phyloP scores from a whole-genome alignment of 2,329 filamentous ascomycete species.

The Fusarium phyllophilum region DNA sequence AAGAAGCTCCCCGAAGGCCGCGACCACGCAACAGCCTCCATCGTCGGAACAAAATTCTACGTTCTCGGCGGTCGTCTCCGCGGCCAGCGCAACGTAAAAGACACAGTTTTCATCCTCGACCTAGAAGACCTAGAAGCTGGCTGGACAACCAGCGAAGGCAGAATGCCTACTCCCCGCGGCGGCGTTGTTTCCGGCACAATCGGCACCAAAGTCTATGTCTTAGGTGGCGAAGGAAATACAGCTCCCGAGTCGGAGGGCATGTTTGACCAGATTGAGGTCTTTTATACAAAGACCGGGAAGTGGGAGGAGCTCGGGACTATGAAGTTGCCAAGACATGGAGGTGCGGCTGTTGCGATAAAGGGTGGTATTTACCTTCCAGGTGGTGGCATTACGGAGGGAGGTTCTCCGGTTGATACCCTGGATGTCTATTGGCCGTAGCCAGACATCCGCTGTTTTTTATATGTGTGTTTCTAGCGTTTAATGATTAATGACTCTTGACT shows the following conservation, averaged over 20 bases:
- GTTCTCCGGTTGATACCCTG: slow-evolving; percentile 22
- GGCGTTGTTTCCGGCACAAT: slow-evolving; percentile 46
- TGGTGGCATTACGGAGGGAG: slow-evolving; percentile 43
- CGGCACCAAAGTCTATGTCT: slow-evolving; percentile 45
- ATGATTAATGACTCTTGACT: not conserved
- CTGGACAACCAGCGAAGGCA: slow-evolving; percentile 42
- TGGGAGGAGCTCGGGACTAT: slow-evolving; percentile 45
- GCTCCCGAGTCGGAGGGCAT: slow-evolving; percentile 29
- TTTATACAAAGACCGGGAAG: slow-evolving; percentile 41
- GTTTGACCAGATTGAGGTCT: slow-evolving; percentile 46
- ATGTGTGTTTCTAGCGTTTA: not conserved
- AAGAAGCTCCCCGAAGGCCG: slow-evolving; percentile 46
- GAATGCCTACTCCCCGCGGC: slow-evolving; percentile 53
- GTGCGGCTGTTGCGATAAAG: slow-evolving; percentile 43
- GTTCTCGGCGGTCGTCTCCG: slow-evolving; percentile 50
- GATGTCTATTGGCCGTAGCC: slow-evolving; percentile 31
- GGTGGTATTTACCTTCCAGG: slow-evolving; percentile 49
- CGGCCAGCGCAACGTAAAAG: slow-evolving; percentile 46
- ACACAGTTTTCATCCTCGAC: slow-evolving; percentile 50
- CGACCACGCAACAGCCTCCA: slow-evolving; percentile 48
- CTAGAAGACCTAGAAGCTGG: slow-evolving; percentile 39
- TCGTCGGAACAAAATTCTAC: slow-evolving; percentile 49
- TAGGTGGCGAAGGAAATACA: slow-evolving; percentile 52
- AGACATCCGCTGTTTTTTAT: not conserved
- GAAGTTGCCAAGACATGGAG: slow-evolving; percentile 50